Base-by-base conservation (phyloP, 768 basidiomycete genomes). In the Termitomyces sp. region DNA sequence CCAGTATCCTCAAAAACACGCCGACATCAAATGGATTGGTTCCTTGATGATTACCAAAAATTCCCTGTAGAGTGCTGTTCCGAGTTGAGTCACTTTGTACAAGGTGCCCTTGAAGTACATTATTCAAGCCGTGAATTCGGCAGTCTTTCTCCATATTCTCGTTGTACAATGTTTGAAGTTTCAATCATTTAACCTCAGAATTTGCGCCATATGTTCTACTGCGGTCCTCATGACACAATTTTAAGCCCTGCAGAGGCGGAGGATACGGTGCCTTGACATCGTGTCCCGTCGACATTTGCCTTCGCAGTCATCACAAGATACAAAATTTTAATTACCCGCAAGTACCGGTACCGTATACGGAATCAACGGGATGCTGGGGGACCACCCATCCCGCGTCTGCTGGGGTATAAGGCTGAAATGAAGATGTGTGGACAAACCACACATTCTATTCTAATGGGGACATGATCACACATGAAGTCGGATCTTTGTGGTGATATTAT, bases 281-380 rank as follows among this genome's bases (percentile, higher is more conserved):
- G 27, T 26, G 59, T 42, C 42, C 5, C 29, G 22, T 54, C 43
- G 5, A 26, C 27, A 24, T 34, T 24, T 12, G 16, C 49, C 37
- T n/a, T n/a, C n/a, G n/a, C n/a, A n/a, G n/a, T n/a, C 34, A 32
- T n/a, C n/a, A 51, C 34, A 50, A 37, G 36, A 34, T 20, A 8
- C 37, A 49, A 41, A 24, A 34, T 18, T 1, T 7, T 7, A 1
- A 37, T 37, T 37, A 41, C n/a, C 39, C 27, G 55, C 55, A 59
- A 62, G 54, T 55, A 43, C 53, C 48, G 53, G 55, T 52, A 32
- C 53, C 56, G 55, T 52, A 59, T 20, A 42, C 42, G 52, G 53
- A n/a, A 22, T 59, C 31, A 16, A 57, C 47, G 43, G 56, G 14
- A 51, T 41, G 42, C 56, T 58, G 58, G 57, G 26, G 52, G 48